These are phyloP conservation scores for Aphanomyces euteiches DNA, from an alignment of 352 stramenopile species.

Conservation along the genomic window DNA sequence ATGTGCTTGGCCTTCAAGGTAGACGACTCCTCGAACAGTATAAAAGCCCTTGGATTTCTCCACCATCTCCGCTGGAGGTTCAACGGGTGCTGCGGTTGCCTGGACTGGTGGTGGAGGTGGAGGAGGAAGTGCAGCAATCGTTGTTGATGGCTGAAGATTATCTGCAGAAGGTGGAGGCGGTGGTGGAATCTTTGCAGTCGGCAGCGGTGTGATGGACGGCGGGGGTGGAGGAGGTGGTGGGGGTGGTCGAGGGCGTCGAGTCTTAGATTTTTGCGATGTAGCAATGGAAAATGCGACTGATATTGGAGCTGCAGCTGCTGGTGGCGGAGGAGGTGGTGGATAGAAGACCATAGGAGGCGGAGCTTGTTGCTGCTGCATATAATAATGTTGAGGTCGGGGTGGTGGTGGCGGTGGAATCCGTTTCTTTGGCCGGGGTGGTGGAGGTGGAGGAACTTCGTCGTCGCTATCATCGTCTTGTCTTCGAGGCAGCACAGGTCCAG, in stretches of 20 bases:
- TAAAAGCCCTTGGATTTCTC: conserved; percentile 61
- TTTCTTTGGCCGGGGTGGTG: conserved; percentile 37
- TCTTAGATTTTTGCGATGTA: not conserved
- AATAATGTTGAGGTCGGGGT: not conserved
- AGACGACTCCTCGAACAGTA: conserved; percentile 58
- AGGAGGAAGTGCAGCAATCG: not conserved
- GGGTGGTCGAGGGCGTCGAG: conserved; percentile 37
- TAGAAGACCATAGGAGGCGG: not conserved
- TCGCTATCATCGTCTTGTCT: conserved; percentile 1
- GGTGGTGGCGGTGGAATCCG: not conserved
- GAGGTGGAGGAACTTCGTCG: conserved; percentile 31
- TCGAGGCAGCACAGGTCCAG: conserved; percentile 1
- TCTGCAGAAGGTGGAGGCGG: conserved; percentile 2
- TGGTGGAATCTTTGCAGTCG: not conserved
- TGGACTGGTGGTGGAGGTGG: conserved; percentile 9
- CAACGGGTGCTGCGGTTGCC: conserved; percentile 31
- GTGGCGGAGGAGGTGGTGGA: not conserved
- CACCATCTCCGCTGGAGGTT: conserved; percentile 44
- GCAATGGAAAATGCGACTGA: not conserved
- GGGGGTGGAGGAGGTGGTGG: conserved; percentile 27
- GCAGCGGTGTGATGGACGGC: not conserved
- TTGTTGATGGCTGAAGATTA: too few relatives aligned
- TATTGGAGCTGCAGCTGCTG: not conserved
- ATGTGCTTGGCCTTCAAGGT: conserved; percentile 76
- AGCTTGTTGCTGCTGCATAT: not conserved